Evolutionary conservation across 2,329 filamentous ascomycete species (phyloP), one percentile per base, ranked within the genome.

Genomic region (Thermothelomyces thermophilus): DNA sequence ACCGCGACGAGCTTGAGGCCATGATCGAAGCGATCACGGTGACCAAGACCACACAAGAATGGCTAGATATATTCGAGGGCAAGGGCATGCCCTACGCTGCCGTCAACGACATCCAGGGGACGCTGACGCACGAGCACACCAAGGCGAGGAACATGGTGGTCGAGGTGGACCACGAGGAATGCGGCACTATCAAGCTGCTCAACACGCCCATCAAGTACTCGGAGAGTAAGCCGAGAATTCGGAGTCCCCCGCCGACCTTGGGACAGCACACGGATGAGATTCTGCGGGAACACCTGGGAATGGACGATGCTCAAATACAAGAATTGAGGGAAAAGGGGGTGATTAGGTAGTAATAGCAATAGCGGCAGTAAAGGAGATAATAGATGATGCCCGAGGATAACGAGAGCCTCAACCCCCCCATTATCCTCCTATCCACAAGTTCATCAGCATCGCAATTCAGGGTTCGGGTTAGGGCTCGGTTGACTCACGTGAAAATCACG

Each of bases 161-260:
- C 13, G 86, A 95, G 63, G 73, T 96, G 39, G 80, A 95, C 0
- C 93, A 98, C 64, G 80, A 80, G 5, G 73, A 76, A 7, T 97
- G 91, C 65, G 93, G 93, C 0, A 79, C 84, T 0, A 84, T 98
- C 56, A 90, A 90, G 68, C 72, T 98, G 63, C 85, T 98, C 47
- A 96, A 95, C 62, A 94, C 90, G 0, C 93, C 93, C 0, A 84
- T 98, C 52, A 98, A 98, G 66, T 95, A 90, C 66, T 95, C 90
- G 5, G 82, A 90, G 58, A 86, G 85, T 22, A 82, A 78, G 58
- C 89, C 90, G 0, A 79, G 81, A 3, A 82, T 95, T 34, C 76
- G 91, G 30, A 84, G 75, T 3, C 79, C 87, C 22, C 93, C 93
- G 16, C 93, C 93, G 1, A 86, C 84, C 7, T 70, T 98, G 30